phyloP scores from a whole-genome alignment of 1,139 yeast species.

The Pichiaceae sp. region DNA sequence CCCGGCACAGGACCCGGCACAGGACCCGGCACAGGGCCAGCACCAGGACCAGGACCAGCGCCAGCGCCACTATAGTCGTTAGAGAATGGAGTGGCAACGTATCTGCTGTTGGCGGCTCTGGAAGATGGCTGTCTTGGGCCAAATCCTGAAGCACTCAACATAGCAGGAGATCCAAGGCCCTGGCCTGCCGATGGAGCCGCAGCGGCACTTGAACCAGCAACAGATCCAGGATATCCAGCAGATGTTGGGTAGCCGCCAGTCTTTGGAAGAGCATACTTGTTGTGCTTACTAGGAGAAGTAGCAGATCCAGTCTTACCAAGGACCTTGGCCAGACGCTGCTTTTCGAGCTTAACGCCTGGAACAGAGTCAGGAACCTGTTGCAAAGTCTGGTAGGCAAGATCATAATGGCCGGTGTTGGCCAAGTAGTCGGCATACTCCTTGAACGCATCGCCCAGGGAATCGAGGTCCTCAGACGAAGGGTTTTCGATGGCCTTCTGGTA shows the following conservation, averaged over 20 bases:
- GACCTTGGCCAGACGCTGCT: constrained; percentile 65
- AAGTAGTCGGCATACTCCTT: constrained; percentile 76
- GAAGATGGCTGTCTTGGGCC: too few relatives aligned
- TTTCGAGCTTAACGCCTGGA: constrained; percentile 54
- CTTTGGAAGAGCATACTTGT: constrained; percentile 3
- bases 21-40: not conserved
- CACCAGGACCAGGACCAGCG: not conserved
- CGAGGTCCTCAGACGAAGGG: constrained; percentile 29
- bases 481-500: constrained; percentile 48
- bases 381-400: constrained; percentile 66
- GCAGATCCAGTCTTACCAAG: constrained; percentile 6
- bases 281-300: constrained; percentile 19
- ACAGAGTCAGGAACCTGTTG: constrained; percentile 59
- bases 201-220: constrained; percentile 4
- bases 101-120: not conserved
- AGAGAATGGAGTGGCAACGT: not conserved
- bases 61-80: not conserved
- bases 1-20: too few relatives aligned
- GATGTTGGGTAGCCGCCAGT: constrained; percentile 5
- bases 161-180: constrained; percentile 7
- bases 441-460: constrained; percentile 47
- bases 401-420: constrained; percentile 79
- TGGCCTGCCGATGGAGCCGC: constrained; percentile 5
- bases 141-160: not conserved
- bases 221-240: constrained; percentile 6